These are phyloP conservation scores for Arthrobotrys iridis DNA, from an alignment of 2,329 filamentous ascomycete genomes.

Conservation along the genomic window DNA sequence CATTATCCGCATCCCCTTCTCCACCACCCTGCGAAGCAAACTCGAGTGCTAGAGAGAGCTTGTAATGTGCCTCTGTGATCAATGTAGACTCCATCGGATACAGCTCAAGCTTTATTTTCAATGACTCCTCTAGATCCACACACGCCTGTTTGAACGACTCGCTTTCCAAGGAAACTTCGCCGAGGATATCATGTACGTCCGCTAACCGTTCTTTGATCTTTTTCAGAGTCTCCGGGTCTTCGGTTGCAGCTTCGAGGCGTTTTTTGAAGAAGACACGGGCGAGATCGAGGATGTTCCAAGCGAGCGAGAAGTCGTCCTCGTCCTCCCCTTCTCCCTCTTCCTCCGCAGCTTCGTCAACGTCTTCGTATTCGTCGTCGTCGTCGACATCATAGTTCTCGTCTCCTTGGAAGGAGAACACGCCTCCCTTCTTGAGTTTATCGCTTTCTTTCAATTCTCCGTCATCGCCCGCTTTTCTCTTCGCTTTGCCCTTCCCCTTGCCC, in stretches of 20 bases:
- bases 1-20: conserved; percentile 66
- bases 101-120: conserved; percentile 80
- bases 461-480: conserved; percentile 58
- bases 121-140: conserved; percentile 78
- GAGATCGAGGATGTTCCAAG: conserved; percentile 83
- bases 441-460: conserved; percentile 57
- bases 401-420: conserved; percentile 81
- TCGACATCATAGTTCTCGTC: conserved; percentile 78
- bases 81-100: conserved; percentile 83
- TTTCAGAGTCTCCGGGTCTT: conserved; percentile 59
- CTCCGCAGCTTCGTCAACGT: conserved; percentile 62
- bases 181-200: conserved; percentile 91
- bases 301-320: conserved; percentile 77
- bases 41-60: conserved; percentile 92
- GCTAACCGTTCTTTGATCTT: conserved; percentile 72
- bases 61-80: conserved; percentile 94
- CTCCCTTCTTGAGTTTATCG: conserved; percentile 58
- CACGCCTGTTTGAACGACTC: conserved; percentile 92
- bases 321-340: conserved; percentile 62
- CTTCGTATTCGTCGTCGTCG: conserved; percentile 64
- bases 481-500: conserved; percentile 61
- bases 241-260: conserved; percentile 61
- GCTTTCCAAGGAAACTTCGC: conserved; percentile 96
- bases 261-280: conserved; percentile 74
- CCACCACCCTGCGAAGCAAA: conserved; percentile 69